Conservation (phyloP, 1,284 basidiomycete genomes). For the Microbotryum intermedium region DNA sequence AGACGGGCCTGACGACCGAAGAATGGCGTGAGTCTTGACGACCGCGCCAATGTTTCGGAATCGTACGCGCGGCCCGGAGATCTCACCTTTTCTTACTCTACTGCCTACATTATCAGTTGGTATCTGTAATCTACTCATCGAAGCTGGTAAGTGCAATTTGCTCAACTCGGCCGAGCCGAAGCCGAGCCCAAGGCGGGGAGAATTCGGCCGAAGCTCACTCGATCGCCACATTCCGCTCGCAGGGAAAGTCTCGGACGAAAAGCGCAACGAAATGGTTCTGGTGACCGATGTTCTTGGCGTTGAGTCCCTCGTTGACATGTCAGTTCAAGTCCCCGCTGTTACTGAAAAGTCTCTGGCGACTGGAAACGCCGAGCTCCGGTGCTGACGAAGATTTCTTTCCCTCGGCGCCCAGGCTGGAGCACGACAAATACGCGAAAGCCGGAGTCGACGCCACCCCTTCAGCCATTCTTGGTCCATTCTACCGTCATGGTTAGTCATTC, state of each 20-base stretch:
- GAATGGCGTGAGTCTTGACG: slow-evolving; percentile 38
- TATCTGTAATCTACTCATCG: slow-evolving; percentile 39
- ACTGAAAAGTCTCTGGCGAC: not conserved
- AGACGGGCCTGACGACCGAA: slow-evolving; percentile 39
- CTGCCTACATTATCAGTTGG: slow-evolving; percentile 18
- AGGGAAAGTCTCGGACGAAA: slow-evolving; percentile 39
- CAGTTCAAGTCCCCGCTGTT: slow-evolving; percentile 7
- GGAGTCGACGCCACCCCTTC: slow-evolving; percentile 29
- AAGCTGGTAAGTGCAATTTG: slow-evolving; percentile 15
- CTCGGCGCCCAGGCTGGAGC: slow-evolving; percentile 14
- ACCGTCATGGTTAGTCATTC: slow-evolving; percentile 14
- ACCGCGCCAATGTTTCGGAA: not conserved
- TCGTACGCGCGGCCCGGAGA: not conserved
- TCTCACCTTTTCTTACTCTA: not conserved
- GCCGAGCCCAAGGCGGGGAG: too few relatives aligned
- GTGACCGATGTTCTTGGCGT: slow-evolving; percentile 41
- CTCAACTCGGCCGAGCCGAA: too few relatives aligned
- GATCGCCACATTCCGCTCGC: too few relatives aligned
- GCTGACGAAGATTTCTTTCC: not conserved
- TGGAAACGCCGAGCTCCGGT: not conserved
- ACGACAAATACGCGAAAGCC: slow-evolving; percentile 16
- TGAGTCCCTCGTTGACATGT: slow-evolving; percentile 39
- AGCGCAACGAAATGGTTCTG: slow-evolving; percentile 42
- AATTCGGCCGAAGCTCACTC: too few relatives aligned
- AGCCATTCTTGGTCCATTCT: slow-evolving; percentile 42